phyloP scores from a whole-genome alignment of 768 basidiomycete genomes.

The Pilatotrama ljubarskyi region DNA sequence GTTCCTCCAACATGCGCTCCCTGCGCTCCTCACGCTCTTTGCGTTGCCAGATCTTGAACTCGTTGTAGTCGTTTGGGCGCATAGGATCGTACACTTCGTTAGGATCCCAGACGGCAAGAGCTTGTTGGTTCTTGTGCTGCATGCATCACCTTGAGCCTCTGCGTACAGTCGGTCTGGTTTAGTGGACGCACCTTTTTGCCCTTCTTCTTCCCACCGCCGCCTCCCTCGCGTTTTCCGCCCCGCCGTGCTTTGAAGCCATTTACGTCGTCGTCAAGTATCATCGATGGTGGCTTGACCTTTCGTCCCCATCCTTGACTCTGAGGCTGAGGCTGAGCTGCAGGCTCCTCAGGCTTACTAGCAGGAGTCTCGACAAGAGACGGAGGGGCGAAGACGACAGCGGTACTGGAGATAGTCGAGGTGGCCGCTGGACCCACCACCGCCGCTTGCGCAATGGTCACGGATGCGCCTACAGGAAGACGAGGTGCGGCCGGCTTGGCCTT shows the following conservation, averaged over 20 bases:
- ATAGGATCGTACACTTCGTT: slow-evolving; percentile 76
- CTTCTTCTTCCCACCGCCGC: slow-evolving; percentile 39
- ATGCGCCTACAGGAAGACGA: slow-evolving; percentile 64
- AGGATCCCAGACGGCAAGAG: slow-evolving; percentile 71
- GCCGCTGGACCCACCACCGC: slow-evolving; percentile 18
- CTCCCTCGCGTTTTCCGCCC: slow-evolving; percentile 54
- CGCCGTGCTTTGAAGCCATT: slow-evolving; percentile 73
- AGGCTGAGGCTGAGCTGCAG: slow-evolving; percentile 38
- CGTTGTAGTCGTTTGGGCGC: slow-evolving; percentile 86
- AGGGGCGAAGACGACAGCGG: slow-evolving; percentile 72
- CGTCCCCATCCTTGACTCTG: slow-evolving; percentile 74
- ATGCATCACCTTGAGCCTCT: background rate
- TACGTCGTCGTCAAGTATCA: slow-evolving; percentile 87
- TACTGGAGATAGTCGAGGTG: slow-evolving; percentile 42
- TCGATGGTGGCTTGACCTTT: slow-evolving; percentile 87
- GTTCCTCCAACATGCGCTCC: slow-evolving; percentile 47
- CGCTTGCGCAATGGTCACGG: slow-evolving; percentile 40
- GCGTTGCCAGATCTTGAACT: slow-evolving; percentile 80
- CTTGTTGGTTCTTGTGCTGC: slow-evolving; percentile 62
- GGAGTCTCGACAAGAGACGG: slow-evolving; percentile 52
- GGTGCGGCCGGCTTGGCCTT: slow-evolving; percentile 58
- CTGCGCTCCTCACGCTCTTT: slow-evolving; percentile 73
- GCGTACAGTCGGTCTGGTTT: background rate
- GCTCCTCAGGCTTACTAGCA: slow-evolving; percentile 30
- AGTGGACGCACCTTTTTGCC: slow-evolving; percentile 57